A percentile compares a stretch with the other conserved stretches of the same genome.
phyloP scores from a whole-genome alignment of 2,329 filamentous ascomycete genomes.

The Aspergillus intermedius region DNA sequence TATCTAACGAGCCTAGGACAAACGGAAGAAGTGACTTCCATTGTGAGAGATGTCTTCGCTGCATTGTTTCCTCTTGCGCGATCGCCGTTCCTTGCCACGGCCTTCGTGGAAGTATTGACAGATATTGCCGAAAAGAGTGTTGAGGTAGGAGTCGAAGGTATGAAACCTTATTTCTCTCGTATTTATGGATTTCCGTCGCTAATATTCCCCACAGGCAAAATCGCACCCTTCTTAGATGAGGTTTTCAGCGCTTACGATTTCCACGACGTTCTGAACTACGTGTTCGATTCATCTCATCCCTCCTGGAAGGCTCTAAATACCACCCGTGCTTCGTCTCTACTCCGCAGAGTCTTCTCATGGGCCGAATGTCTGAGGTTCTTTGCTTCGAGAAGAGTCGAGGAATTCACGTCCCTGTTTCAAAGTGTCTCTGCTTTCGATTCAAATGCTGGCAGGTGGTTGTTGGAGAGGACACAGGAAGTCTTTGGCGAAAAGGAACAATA shows the following conservation, averaged over 20 bases:
- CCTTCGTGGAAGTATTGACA: constrained; percentile 32
- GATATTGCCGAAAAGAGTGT: constrained; percentile 30
- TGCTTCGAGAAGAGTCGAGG: constrained; percentile 9
- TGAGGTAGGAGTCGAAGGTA: constrained; percentile 25
- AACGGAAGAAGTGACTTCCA: constrained; percentile 17
- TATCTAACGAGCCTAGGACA: constrained; percentile 17
- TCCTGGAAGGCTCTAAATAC: constrained; percentile 22
- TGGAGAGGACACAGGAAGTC: constrained; percentile 23
- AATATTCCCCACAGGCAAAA: constrained; percentile 11
- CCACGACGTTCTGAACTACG: constrained; percentile 18
- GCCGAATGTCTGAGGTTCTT: constrained; percentile 20
- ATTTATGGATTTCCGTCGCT: background rate
- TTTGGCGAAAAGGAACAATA: constrained; percentile 17
- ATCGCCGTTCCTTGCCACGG: constrained; percentile 30
- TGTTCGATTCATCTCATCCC: constrained; percentile 20
- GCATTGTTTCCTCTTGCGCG: constrained; percentile 21
- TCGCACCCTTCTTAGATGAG: constrained; percentile 14
- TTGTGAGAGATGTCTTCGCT: constrained; percentile 19
- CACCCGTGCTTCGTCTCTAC: constrained; percentile 29
- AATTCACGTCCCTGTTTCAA: constrained; percentile 17
- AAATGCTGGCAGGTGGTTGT: constrained; percentile 30
- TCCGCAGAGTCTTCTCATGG: constrained; percentile 31
- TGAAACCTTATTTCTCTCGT: background rate
- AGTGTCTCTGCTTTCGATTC: constrained; percentile 24
- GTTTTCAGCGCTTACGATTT: constrained; percentile 21